Evolutionary conservation across 495 filamentous ascomycete species (phyloP).

Genomic region (Chaetomium cochliodes): DNA sequence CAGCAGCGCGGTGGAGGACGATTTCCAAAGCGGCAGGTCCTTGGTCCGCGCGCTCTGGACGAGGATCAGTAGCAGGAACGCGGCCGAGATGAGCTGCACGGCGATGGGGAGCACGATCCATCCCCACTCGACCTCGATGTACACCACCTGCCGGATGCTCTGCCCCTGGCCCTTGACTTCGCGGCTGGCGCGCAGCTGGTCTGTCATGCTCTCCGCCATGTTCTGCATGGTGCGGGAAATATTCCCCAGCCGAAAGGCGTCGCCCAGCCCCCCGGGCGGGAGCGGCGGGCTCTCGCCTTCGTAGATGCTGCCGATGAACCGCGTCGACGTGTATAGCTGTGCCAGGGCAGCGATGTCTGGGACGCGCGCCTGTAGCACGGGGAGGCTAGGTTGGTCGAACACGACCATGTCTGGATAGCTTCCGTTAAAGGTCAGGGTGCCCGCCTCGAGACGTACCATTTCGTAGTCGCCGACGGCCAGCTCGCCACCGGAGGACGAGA

Average conservation of each 20-base stretch:
- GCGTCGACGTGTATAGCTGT: slow-evolving; percentile 6
- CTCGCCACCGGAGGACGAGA: slow-evolving; percentile 2
- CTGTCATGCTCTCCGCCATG: slow-evolving; percentile 24
- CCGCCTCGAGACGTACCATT: slow-evolving; percentile 9
- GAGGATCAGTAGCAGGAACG: slow-evolving; percentile 8
- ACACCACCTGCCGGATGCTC: slow-evolving; percentile 6
- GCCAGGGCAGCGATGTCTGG: slow-evolving; percentile 10
- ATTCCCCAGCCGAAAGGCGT: slow-evolving; percentile 18
- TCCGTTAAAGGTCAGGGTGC: background rate
- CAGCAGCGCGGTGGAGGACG: slow-evolving; percentile 16
- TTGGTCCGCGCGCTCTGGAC: slow-evolving; percentile 9
- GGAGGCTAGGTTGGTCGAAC: slow-evolving; percentile 3
- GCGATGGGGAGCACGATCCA: slow-evolving; percentile 18
- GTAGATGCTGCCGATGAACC: slow-evolving; percentile 11
- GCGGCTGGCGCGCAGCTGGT: slow-evolving; percentile 11
- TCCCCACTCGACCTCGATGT: slow-evolving; percentile 17
- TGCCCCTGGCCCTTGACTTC: background rate
- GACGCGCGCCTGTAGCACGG: background rate
- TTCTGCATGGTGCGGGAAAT: slow-evolving; percentile 1
- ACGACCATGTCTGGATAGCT: background rate
- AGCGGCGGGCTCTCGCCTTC: background rate
- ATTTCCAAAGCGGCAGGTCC: slow-evolving; percentile 21
- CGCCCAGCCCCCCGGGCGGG: slow-evolving; percentile 12
- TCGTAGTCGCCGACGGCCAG: background rate
- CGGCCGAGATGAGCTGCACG: slow-evolving; percentile 9